phyloP scores from a whole-genome alignment of 148 eudicot species.

The Vaccinium myrtillus region DNA sequence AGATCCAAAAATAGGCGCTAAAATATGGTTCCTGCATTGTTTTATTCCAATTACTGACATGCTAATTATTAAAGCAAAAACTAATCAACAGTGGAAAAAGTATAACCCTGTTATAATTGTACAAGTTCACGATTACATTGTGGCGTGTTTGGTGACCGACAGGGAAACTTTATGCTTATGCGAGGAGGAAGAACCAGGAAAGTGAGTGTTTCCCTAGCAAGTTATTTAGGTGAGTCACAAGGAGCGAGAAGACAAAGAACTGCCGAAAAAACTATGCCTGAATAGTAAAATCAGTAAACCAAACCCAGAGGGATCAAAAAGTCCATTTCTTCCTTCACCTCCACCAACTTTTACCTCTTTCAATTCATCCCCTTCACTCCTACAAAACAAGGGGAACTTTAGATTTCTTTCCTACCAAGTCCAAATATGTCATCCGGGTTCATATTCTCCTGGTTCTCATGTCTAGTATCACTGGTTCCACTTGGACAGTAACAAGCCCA shows the following conservation, averaged over 20 bases:
- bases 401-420: background rate
- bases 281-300: background rate
- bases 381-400: background rate
- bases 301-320: background rate
- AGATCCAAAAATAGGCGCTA: background rate
- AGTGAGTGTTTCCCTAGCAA: background rate
- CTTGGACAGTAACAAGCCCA: background rate
- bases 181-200: background rate
- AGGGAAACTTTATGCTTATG: background rate
- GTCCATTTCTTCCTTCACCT: background rate
- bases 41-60: background rate
- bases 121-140: background rate
- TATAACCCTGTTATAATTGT: background rate
- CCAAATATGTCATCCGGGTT: background rate
- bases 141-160: background rate
- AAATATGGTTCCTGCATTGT: background rate
- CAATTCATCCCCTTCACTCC: background rate
- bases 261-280: background rate
- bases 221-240: background rate
- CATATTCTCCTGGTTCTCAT: background rate
- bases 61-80: background rate
- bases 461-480: background rate
- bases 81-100: background rate
- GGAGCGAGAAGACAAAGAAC: background rate
- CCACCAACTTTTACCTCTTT: background rate